phyloP scores from a whole-genome alignment of 768 basidiomycete genomes.

The Daedaleopsis nitida region DNA sequence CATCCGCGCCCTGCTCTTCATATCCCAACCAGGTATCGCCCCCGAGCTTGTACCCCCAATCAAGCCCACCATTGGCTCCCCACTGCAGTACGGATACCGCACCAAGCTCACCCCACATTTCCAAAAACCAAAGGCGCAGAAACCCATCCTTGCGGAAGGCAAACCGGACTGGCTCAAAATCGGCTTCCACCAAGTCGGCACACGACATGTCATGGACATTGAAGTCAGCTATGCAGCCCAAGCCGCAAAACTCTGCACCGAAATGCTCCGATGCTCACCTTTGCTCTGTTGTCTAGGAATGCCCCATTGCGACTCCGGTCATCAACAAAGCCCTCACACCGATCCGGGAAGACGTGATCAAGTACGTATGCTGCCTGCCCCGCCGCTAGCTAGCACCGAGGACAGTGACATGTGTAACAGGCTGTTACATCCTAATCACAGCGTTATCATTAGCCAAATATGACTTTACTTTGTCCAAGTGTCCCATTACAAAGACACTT shows the following conservation, averaged over 20 bases:
- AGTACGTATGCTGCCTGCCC: constrained; percentile 41
- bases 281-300: constrained; percentile 58
- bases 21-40: constrained; percentile 48
- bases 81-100: constrained; percentile 87
- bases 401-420: no score
- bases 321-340: constrained; percentile 68
- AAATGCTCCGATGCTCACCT: neutral
- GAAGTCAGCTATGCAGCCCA: constrained; percentile 59
- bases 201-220: constrained; percentile 80
- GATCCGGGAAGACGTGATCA: constrained; percentile 66
- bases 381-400: no score
- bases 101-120: constrained; percentile 99
- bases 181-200: constrained; percentile 85
- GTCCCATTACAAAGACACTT: no score
- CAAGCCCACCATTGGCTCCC: constrained; percentile 79
- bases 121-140: constrained; percentile 56
- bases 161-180: constrained; percentile 77
- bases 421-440: no score
- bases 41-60: constrained; percentile 61
- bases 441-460: no score
- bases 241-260: neutral
- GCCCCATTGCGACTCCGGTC: constrained; percentile 84
- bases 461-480: no score
- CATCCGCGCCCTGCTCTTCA: neutral
- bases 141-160: constrained; percentile 18